A percentile compares a stretch with the other conserved stretches of the same genome.
Evolutionary conservation across 495 filamentous ascomycete genomes (phyloP).

Genomic region (Aspergillus campestris): DNA sequence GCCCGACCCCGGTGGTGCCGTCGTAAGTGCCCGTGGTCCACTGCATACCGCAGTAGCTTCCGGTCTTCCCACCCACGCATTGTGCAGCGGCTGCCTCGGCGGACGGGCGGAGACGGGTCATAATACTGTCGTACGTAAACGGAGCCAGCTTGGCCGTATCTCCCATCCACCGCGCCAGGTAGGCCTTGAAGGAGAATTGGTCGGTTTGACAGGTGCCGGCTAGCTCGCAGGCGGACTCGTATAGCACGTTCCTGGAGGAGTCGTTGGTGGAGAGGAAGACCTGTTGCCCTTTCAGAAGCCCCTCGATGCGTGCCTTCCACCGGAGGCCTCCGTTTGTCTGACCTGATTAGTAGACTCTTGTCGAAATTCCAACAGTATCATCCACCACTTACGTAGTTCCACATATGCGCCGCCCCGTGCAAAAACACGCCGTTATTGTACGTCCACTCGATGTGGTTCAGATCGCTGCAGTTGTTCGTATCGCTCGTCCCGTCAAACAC

Average conservation of each 20-base stretch:
- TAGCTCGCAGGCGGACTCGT: constrained; percentile 30
- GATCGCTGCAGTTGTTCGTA: constrained; percentile 30
- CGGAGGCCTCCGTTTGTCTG: constrained; percentile 40
- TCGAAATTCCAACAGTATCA: no score
- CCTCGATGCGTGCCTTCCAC: constrained; percentile 47
- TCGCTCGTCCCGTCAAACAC: constrained; percentile 60
- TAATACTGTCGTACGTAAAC: constrained; percentile 21
- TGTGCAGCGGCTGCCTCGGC: constrained; percentile 29
- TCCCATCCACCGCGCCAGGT: constrained; percentile 34
- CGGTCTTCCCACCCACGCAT: constrained; percentile 23
- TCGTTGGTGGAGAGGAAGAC: constrained; percentile 46
- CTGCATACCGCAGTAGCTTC: constrained; percentile 12
- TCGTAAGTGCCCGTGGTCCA: constrained; percentile 28
- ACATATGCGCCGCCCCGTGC: constrained; percentile 34
- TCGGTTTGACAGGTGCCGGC: constrained; percentile 29
- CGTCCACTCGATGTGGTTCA: constrained; percentile 31
- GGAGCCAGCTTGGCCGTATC: constrained; percentile 31
- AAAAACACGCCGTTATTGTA: constrained; percentile 31
- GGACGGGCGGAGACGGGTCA: constrained; percentile 18
- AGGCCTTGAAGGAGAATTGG: constrained; percentile 37
- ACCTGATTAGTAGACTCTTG: background rate
- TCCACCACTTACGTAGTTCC: constrained; percentile 27
- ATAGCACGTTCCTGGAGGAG: constrained; percentile 33
- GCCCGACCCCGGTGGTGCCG: constrained; percentile 38
- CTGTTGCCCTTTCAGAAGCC: constrained; percentile 43